Conservation (phyloP, 306 rosid genomes). For the Lotus japonicus region DNA sequence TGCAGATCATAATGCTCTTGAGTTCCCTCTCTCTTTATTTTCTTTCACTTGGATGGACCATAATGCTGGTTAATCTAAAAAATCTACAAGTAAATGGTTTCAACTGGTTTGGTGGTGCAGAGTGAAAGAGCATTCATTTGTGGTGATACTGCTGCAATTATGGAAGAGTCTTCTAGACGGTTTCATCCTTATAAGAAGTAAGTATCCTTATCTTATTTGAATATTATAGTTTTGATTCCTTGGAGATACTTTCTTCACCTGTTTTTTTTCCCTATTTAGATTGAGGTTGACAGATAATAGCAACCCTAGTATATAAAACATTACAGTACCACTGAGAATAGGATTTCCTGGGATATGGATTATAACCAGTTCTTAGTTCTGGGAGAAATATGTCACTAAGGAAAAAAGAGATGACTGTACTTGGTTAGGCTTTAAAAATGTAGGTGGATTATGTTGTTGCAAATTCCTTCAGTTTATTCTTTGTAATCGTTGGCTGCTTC, state of each 20-base stretch:
- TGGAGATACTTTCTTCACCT: neutral
- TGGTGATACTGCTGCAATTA: conserved; percentile 86
- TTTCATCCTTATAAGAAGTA: conserved; percentile 70
- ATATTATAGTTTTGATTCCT: neutral
- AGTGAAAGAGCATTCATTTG: conserved; percentile 73
- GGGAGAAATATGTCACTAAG: neutral
- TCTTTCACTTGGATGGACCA: neutral
- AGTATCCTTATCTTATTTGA: conserved; percentile 16
- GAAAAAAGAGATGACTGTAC: neutral
- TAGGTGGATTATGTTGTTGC: neutral
- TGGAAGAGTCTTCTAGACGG: conserved; percentile 45
- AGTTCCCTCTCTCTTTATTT: neutral
- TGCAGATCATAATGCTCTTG: conserved; percentile 3
- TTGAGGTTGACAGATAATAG: conserved; percentile 1
- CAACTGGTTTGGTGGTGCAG: conserved; percentile 44
- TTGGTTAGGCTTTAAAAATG: neutral
- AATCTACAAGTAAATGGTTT: conserved; percentile 2
- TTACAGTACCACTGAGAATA: neutral
- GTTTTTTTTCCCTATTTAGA: neutral
- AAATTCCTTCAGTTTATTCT: neutral
- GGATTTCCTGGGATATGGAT: neutral
- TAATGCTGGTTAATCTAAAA: neutral
- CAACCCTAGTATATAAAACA: conserved; percentile 1
- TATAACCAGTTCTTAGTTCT: neutral
- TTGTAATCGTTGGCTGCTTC: neutral